These are phyloP conservation scores for Nissolia schottii DNA, from an alignment of 306 rosid species.

Conservation along the genomic window DNA sequence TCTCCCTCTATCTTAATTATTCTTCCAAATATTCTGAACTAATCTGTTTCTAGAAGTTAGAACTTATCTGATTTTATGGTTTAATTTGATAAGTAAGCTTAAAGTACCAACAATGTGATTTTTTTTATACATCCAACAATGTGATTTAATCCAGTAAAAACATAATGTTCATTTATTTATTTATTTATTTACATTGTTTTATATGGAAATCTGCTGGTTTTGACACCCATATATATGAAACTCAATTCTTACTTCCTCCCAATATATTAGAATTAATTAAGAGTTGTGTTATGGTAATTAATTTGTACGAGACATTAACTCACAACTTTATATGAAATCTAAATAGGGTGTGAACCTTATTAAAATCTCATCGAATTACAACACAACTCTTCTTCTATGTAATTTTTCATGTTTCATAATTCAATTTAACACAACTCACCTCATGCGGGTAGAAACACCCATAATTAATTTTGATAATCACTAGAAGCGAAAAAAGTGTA, in stretches of 20 bases:
- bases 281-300: too few species aligned
- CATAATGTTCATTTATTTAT: not conserved
- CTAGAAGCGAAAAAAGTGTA: too few species aligned
- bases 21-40: not conserved
- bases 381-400: too few species aligned
- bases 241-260: not conserved
- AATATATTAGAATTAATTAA: too few species aligned
- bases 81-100: not conserved
- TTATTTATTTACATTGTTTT: too few species aligned
- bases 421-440: not conserved
- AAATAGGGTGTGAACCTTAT: too few species aligned
- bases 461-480: too few species aligned
- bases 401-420: not conserved
- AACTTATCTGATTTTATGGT: not conserved
- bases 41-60: not conserved
- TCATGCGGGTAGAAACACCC: too few species aligned
- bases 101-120: not conserved
- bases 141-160: not conserved
- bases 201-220: not conserved
- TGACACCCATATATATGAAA: not conserved
- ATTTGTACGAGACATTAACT: too few species aligned
- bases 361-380: too few species aligned
- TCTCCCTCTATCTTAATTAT: not conserved
- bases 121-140: not conserved
- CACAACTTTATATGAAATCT: too few species aligned